Percentiles rank a stretch among this genome's conserved stretches.
phyloP scores from a whole-genome alignment of 2,329 filamentous ascomycete genomes.

The Exophiala viscosa region DNA sequence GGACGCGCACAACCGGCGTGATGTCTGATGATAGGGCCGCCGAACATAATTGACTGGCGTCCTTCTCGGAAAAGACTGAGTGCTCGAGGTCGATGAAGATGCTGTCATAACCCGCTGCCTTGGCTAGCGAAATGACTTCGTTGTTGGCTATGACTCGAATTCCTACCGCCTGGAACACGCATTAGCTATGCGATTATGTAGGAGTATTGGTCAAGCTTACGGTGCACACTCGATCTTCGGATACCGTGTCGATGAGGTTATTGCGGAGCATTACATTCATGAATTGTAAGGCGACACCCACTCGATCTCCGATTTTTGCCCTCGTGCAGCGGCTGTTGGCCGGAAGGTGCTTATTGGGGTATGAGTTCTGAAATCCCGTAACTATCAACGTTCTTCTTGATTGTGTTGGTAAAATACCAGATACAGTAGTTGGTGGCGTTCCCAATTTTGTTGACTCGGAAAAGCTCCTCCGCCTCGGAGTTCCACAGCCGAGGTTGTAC shows the following conservation, averaged over 20 bases:
- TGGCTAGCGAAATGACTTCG: slow-evolving; percentile 35
- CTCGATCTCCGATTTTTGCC: not conserved
- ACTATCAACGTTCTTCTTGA: too few species aligned
- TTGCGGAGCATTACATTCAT: not conserved
- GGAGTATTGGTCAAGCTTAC: not conserved
- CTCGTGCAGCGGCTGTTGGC: not conserved
- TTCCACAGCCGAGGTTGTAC: not conserved
- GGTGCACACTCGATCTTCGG: not conserved
- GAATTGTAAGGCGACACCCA: too few species aligned
- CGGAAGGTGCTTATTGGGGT: not conserved
- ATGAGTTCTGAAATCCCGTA: too few species aligned
- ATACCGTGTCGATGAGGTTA: not conserved
- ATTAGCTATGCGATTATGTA: not conserved
- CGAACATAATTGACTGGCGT: slow-evolving; percentile 32
- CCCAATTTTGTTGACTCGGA: too few species aligned
- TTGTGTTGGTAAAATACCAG: not conserved
- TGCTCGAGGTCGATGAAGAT: slow-evolving; percentile 43
- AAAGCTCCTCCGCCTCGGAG: not conserved
- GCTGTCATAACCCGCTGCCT: slow-evolving; percentile 35
- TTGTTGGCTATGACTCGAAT: slow-evolving; percentile 32
- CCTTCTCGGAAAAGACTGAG: slow-evolving; percentile 32
- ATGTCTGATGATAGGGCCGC: slow-evolving; percentile 29
- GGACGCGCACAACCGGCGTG: slow-evolving; percentile 22
- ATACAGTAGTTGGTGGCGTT: too few species aligned
- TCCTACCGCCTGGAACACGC: slow-evolving; percentile 19